Conservation (phyloP, 1,139 yeast genomes). For the Williopsis jadinii region DNA sequence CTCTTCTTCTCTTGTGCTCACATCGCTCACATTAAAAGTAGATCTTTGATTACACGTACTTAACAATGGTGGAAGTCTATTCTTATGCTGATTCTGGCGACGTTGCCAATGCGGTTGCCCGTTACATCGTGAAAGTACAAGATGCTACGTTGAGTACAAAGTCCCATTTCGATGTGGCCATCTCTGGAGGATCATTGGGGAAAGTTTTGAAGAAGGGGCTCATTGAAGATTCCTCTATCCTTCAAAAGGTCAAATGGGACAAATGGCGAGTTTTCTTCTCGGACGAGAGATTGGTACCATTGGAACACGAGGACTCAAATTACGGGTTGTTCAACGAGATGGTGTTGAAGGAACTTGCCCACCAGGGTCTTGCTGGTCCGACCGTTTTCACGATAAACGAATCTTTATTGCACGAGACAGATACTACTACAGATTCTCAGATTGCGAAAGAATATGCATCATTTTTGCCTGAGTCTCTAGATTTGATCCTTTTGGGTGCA, state of each 20-base stretch:
- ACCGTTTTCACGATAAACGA: constrained; percentile 79
- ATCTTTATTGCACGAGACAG: constrained; percentile 61
- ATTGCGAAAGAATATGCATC: constrained; percentile 88
- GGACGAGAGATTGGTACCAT: constrained; percentile 92
- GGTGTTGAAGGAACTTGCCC: constrained; percentile 52
- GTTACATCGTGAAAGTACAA: constrained; percentile 47
- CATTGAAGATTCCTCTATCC: constrained; percentile 45
- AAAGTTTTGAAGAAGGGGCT: constrained; percentile 68
- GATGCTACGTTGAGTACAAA: constrained; percentile 38
- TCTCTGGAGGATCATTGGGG: constrained; percentile 88
- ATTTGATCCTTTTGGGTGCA: constrained; percentile 83
- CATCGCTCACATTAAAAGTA: background rate
- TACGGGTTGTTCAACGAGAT: constrained; percentile 81
- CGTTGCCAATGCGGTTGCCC: constrained; percentile 52
- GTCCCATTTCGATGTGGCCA: constrained; percentile 58
- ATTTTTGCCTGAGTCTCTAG: constrained; percentile 71
- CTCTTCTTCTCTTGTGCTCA: too few species aligned
- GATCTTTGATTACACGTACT: background rate
- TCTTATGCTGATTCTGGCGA: constrained; percentile 47
- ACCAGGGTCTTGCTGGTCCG: constrained; percentile 38
- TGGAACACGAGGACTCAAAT: constrained; percentile 78
- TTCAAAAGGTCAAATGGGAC: constrained; percentile 63
- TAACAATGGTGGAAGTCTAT: constrained; percentile 36
- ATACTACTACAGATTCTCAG: constrained; percentile 34
- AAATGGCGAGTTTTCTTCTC: constrained; percentile 95